Base-by-base conservation (phyloP, 768 basidiomycete species). In the Macrolepiota dolichaula region DNA sequence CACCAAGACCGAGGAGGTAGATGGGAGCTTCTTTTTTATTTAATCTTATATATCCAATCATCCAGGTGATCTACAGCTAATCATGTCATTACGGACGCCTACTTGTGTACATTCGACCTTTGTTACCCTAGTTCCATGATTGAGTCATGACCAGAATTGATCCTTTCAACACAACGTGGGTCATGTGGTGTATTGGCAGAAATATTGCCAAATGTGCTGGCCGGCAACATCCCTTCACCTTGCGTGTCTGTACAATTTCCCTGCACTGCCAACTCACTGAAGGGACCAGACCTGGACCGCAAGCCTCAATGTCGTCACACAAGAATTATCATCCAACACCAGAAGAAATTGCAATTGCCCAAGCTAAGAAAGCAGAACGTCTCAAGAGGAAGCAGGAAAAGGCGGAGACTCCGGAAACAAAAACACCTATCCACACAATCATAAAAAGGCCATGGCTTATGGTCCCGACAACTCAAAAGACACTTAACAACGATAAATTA, bases 381-480 rank as follows among this genome's bases (percentile, higher is more conserved):
- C 51, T 47, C 29, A 36, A 29, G 27, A 60, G 27, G 35, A 75
- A 63, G 68, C 64, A 47, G 63, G 68, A 57, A 51, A 74, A 65
- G 5, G 55, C 25, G 9, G 47, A 63, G 32, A 27, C 25, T 17
- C 19, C 57, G n/a, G 40, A 51, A 15, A 24, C 11, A 7, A 42
- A 24, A 11, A 25, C 52, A n/a, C 40, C 46, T 3, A 22, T 29
- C 10, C 59, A 19, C 4, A 32, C 29, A 11, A 72, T 81, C 35
- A 53, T 75, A 19, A 52, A 70, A 44, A 73, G 82, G 24, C 69
- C 71, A n/a, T 84, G 81, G 81, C 66, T 81, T 35, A 57, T 73
- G 15, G 61, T 76, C 46, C 61, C 61, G 29, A 57, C 63, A 47
- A 66, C 51, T 42, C 64, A 37, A 61, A 69, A 44, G 63, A 70